These are phyloP conservation scores for Rhododendron molle DNA, from an alignment of 148 eudicot genomes.

Conservation along the genomic window DNA sequence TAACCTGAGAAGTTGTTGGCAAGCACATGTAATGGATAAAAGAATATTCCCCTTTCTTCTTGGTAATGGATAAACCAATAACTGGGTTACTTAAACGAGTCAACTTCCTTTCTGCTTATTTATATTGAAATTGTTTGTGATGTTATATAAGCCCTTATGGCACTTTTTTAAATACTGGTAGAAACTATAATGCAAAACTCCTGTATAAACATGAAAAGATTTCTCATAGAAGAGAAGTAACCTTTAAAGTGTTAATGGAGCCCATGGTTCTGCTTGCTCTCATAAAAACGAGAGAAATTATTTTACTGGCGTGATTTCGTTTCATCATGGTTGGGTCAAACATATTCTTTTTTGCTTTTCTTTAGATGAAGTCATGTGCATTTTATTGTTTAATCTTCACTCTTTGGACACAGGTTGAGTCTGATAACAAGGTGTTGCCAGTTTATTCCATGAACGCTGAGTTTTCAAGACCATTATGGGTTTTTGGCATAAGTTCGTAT, in stretches of 20 bases:
- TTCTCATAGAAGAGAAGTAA: not conserved
- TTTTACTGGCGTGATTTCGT: not conserved
- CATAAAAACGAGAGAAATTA: not conserved
- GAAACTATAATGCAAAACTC: not conserved
- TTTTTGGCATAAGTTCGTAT: conserved; percentile 82
- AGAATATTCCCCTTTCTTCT: not conserved
- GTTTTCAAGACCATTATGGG: conserved; percentile 87
- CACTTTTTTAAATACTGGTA: not conserved
- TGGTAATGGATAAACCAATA: not conserved
- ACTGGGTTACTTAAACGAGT: not conserved
- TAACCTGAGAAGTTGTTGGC: not conserved
- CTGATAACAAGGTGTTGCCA: conserved; percentile 60
- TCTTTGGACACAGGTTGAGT: conserved; percentile 50
- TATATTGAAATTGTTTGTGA: not conserved
- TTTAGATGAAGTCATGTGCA: not conserved
- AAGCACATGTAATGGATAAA: not conserved
- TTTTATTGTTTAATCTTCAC: not conserved
- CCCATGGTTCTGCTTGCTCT: not conserved
- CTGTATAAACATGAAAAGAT: not conserved
- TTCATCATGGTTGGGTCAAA: not conserved
- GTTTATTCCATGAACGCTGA: conserved; percentile 76
- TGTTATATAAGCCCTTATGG: not conserved
- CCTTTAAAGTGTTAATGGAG: not conserved
- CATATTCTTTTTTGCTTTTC: not conserved
- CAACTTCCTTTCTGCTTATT: not conserved